These are phyloP conservation scores for Escovopsis sp. DNA, from an alignment of 2,329 filamentous ascomycete species.

Conservation along the genomic window DNA sequence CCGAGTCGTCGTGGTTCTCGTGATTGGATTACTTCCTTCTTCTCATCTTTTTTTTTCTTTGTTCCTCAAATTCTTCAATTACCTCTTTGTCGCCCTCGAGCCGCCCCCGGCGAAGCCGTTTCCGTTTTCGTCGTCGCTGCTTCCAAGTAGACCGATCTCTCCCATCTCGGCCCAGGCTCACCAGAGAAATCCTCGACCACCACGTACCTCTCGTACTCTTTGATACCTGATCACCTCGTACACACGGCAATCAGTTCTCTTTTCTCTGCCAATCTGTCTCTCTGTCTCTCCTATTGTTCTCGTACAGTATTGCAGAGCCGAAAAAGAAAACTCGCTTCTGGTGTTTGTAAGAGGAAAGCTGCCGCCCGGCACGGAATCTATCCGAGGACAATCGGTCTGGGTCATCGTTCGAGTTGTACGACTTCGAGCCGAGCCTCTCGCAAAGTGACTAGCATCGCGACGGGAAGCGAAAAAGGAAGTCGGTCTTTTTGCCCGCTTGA, in stretches of 20 bases:
- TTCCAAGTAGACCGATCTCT: constrained; percentile 9
- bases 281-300: background rate
- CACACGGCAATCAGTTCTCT: constrained; percentile 3
- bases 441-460: constrained; percentile 5
- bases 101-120: background rate
- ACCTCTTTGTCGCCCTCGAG: background rate
- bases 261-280: no score
- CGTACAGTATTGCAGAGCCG: constrained; percentile 6
- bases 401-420: constrained; percentile 3
- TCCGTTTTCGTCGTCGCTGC: background rate
- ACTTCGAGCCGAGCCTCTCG: constrained; percentile 3
- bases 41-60: background rate
- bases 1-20: no score
- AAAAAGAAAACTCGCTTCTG: background rate
- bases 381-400: constrained; percentile 2
- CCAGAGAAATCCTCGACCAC: constrained; percentile 3
- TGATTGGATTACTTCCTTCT: no score
- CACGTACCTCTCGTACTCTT: constrained; percentile 8
- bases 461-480: background rate
- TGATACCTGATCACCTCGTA: constrained; percentile 7
- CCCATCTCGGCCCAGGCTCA: constrained; percentile 2
- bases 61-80: background rate
- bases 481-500: background rate
- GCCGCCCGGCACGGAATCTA: constrained; percentile 2
- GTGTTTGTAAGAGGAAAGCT: constrained; percentile 5